These are phyloP conservation scores for Amanita phalloides DNA, from an alignment of 768 basidiomycete genomes.

Conservation along the genomic window DNA sequence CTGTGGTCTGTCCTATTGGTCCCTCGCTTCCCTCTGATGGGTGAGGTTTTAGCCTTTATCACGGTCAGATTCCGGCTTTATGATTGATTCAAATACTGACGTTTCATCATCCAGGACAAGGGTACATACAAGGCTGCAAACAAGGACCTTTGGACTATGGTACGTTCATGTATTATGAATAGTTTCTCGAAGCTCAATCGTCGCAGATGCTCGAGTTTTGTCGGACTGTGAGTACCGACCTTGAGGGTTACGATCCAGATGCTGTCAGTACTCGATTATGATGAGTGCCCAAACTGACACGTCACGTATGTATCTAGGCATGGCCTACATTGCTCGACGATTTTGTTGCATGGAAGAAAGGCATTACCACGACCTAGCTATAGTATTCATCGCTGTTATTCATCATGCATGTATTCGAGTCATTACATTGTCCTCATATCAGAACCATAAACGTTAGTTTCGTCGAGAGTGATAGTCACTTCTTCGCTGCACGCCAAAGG, in stretches of 20 bases:
- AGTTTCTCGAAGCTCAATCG: background rate
- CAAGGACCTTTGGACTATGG: slow-evolving; percentile 85
- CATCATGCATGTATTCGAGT: background rate
- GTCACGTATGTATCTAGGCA: slow-evolving; percentile 30
- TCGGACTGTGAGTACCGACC: slow-evolving; percentile 41
- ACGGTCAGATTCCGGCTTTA: slow-evolving; percentile 27
- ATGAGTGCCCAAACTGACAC: slow-evolving; percentile 1
- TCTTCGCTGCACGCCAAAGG: slow-evolving; percentile 25
- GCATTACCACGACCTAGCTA: slow-evolving; percentile 3
- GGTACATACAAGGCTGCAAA: slow-evolving; percentile 67
- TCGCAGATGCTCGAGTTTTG: slow-evolving; percentile 70
- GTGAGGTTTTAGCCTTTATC: slow-evolving; percentile 59
- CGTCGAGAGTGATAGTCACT: slow-evolving; percentile 10
- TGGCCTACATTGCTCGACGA: slow-evolving; percentile 81
- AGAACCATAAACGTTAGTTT: background rate
- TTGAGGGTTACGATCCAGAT: slow-evolving; percentile 65
- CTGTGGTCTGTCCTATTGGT: slow-evolving; percentile 68
- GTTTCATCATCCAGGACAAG: slow-evolving; percentile 28
- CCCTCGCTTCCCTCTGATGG: slow-evolving; percentile 56
- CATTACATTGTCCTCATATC: background rate
- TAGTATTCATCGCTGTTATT: background rate
- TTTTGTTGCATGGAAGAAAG: slow-evolving; percentile 61
- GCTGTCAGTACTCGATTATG: slow-evolving; percentile 37
- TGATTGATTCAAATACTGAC: background rate
- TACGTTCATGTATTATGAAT: slow-evolving; percentile 18